phyloP scores from a whole-genome alignment of 108 stramenopile genomes.

The Craspedostauros australis region DNA sequence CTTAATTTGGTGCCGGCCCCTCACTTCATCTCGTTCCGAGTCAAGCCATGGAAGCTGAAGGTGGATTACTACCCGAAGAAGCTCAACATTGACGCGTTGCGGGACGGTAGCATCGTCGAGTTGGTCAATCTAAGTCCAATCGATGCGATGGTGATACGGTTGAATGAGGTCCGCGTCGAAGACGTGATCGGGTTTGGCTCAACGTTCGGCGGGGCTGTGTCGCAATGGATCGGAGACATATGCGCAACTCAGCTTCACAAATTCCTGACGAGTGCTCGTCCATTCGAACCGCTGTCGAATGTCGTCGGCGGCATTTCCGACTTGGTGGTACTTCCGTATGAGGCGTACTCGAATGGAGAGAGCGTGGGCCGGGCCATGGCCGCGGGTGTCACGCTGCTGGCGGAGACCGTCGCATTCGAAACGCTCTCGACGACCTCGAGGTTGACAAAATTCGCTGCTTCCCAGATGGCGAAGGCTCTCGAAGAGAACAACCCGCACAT shows the following conservation, averaged over 20 bases:
- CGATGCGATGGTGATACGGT: constrained; percentile 69
- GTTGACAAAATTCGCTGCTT: constrained; percentile 58
- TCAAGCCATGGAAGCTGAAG: constrained; percentile 75
- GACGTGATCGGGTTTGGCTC: constrained; percentile 64
- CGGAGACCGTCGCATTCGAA: constrained; percentile 62
- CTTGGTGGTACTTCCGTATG: constrained; percentile 65
- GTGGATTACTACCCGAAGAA: constrained; percentile 75
- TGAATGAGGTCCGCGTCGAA: constrained; percentile 51
- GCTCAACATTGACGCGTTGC: constrained; percentile 58
- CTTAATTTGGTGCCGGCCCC: constrained; percentile 42
- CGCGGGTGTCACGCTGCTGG: constrained; percentile 55
- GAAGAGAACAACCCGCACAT: constrained; percentile 10
- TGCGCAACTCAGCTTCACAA: constrained; percentile 77
- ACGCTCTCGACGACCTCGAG: constrained; percentile 56
- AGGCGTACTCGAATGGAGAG: constrained; percentile 49
- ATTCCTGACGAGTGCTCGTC: constrained; percentile 67
- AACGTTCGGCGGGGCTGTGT: constrained; percentile 41
- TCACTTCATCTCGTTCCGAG: constrained; percentile 49
- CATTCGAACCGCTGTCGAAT: constrained; percentile 63
- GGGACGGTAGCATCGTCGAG: constrained; percentile 71
- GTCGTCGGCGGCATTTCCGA: constrained; percentile 58
- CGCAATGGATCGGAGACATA: constrained; percentile 72
- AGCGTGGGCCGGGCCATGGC: constrained; percentile 45
- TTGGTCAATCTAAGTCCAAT: constrained; percentile 79
- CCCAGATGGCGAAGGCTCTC: constrained; percentile 22